Evolutionary conservation across 352 stramenopile species (phyloP).

Genomic region (Globisporangium mamillatum): DNA sequence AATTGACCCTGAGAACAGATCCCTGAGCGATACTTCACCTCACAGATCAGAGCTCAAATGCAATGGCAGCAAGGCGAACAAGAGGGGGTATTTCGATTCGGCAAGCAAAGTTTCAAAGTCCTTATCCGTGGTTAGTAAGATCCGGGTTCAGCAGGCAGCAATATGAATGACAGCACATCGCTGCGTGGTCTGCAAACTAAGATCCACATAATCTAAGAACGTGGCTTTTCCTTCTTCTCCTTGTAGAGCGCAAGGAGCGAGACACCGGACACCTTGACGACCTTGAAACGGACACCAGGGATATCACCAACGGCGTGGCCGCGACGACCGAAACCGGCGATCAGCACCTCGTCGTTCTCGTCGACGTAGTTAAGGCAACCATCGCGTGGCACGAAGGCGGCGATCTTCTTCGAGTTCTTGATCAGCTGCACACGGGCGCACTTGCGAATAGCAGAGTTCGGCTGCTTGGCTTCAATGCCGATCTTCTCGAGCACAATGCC

Average conservation of each 20-base stretch:
- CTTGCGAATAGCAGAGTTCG: conserved; percentile 99
- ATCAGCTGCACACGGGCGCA: conserved; percentile 99
- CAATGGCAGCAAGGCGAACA: neutral
- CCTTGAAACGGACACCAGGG: conserved; percentile 99
- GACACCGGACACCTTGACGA: conserved; percentile 99
- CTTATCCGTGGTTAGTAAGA: conserved; percentile 22
- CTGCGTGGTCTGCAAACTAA: neutral
- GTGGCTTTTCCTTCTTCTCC: conserved; percentile 99
- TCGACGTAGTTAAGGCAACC: conserved; percentile 99
- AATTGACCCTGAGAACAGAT: neutral
- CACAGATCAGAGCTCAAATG: neutral
- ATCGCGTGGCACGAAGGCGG: conserved; percentile 99
- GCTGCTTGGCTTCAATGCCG: conserved; percentile 99
- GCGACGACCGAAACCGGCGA: conserved; percentile 99
- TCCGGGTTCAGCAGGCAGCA: conserved; percentile 8
- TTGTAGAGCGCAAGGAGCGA: conserved; percentile 99
- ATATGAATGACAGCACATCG: neutral
- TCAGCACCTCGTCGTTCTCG: conserved; percentile 99
- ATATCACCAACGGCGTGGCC: conserved; percentile 99
- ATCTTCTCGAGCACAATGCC: conserved; percentile 99
- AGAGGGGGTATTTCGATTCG: conserved; percentile 7
- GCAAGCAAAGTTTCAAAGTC: conserved; percentile 24
- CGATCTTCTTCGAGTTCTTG: conserved; percentile 99
- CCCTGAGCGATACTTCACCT: too few relatives aligned
- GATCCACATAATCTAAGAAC: conserved; percentile 87